A percentile compares a stretch with the other conserved stretches of the same genome.
phyloP scores from a whole-genome alignment of 2,329 filamentous ascomycete species.

The Ceratocystis smalleyi region DNA sequence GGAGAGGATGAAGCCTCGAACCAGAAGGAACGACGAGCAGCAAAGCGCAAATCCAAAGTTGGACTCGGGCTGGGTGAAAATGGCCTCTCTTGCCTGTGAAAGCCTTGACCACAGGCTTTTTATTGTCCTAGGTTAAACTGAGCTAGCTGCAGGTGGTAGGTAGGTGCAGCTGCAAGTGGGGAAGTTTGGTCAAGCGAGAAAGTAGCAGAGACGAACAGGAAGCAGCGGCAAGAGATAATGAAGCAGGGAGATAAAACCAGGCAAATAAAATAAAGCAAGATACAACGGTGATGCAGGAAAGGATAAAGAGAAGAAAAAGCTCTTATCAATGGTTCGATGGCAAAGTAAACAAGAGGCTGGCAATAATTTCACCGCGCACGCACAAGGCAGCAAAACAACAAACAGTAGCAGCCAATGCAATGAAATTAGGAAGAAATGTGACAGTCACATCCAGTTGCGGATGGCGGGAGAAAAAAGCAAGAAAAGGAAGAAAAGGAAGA shows the following conservation, averaged over 20 bases:
- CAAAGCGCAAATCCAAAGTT: neutral
- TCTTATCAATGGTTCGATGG: neutral
- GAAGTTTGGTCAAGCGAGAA: neutral
- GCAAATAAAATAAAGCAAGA: too few relatives aligned
- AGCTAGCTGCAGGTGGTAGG: conserved; percentile 5
- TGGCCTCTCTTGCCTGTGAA: neutral
- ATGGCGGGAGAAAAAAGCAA: neutral
- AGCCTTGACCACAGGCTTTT: conserved; percentile 1
- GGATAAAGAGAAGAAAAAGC: neutral
- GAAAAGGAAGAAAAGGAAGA: neutral
- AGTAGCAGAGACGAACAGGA: neutral
- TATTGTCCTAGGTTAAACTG: neutral
- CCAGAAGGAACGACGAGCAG: neutral
- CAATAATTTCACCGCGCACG: neutral
- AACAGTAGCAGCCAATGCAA: neutral
- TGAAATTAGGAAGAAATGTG: neutral
- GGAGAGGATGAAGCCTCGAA: neutral
- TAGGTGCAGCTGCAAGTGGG: conserved; percentile 2
- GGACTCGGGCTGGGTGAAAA: neutral
- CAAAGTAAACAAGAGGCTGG: neutral
- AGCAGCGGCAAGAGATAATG: neutral
- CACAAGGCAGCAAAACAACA: neutral
- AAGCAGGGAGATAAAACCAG: neutral
- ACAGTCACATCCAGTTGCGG: neutral
- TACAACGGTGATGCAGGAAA: neutral